Conservation (phyloP, 1,284 basidiomycete species). For the Ustilago shanxiensis region DNA sequence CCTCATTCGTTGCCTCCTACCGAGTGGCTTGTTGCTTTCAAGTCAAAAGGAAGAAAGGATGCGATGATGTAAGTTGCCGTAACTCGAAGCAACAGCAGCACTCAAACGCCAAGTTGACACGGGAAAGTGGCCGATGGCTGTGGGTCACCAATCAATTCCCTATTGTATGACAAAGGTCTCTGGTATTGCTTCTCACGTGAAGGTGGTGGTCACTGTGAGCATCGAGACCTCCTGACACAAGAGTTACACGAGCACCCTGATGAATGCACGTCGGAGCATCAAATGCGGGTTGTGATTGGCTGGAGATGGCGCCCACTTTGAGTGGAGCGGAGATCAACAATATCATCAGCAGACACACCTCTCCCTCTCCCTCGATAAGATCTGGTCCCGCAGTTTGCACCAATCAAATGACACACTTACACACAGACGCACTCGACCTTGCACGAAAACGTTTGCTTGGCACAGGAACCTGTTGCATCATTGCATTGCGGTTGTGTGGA, state of each 20-base stretch:
- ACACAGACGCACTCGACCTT: no score
- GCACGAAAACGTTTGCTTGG: no score
- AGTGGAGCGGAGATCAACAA: neutral
- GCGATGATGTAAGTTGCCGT: neutral
- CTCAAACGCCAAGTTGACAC: neutral
- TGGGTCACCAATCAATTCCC: neutral
- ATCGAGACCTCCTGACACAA: no score
- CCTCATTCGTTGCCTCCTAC: neutral
- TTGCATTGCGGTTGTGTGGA: no score
- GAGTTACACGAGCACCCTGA: neutral
- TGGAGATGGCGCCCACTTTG: constrained; percentile 2
- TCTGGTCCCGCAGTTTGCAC: constrained; percentile 2
- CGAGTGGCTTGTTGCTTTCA: neutral
- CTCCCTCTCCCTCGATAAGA: neutral
- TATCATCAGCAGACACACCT: neutral
- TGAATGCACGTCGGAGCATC: neutral
- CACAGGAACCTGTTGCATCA: no score
- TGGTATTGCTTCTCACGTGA: neutral
- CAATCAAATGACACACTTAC: neutral
- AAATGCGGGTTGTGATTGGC: constrained; percentile 1
- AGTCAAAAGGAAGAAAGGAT: neutral
- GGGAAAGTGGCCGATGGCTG: neutral
- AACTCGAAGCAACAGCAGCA: neutral
- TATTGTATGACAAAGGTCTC: neutral
- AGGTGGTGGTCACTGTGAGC: neutral